Evolutionary conservation across 1,284 basidiomycete genomes (phyloP), one percentile per base, ranked within the genome.

Genomic region (Paramarasmius palmivorus): DNA sequence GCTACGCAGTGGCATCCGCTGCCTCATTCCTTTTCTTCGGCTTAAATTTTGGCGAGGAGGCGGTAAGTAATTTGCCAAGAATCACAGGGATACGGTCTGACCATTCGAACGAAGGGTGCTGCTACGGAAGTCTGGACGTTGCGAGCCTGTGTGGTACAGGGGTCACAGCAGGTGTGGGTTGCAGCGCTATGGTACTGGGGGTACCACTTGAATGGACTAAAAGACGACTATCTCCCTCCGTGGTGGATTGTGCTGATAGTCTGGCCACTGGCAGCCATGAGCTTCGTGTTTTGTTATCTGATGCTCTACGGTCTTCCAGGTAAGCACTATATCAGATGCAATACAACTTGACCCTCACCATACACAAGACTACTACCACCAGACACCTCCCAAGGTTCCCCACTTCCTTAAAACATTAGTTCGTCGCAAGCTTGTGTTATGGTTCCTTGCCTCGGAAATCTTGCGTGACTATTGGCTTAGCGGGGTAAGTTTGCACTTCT

Each of bases 121-220:
- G 91, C 92, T 0, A 94, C 93, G 2, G 92, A 96, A 69, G 84
- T 94, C 14, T 96, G 93, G 93, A 90, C 87, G 41, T 70, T 92
- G 58, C 84, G 93, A 51, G 93, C 93, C 20, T 94, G 92, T 68
- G 75, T 95, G 57, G 93, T 96, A 1, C 93, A 95, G 70, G 93
- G 93, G 44, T 89, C 92, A 7, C 93, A 95, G 64, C 93, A 95
- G 71, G 83, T 95, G 40, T 95, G 93, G 93, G 88, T 95, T 9
- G 90, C 93, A 2, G 93, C 91, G 7, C 73, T 96, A 36, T 96
- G 93, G 93, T 96, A 92, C 66, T 96, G 93, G 93, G 93, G 93
- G 61, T 84, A 88, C 69, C 81, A 84, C 48, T 76, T 96, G 56
- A 88, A 88, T 63, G 74, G 76, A 14, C 74, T 74, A 12, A 54